These are phyloP conservation scores for Colletotrichum ledebouriae DNA, from an alignment of 2,329 filamentous ascomycete species.

Conservation along the genomic window DNA sequence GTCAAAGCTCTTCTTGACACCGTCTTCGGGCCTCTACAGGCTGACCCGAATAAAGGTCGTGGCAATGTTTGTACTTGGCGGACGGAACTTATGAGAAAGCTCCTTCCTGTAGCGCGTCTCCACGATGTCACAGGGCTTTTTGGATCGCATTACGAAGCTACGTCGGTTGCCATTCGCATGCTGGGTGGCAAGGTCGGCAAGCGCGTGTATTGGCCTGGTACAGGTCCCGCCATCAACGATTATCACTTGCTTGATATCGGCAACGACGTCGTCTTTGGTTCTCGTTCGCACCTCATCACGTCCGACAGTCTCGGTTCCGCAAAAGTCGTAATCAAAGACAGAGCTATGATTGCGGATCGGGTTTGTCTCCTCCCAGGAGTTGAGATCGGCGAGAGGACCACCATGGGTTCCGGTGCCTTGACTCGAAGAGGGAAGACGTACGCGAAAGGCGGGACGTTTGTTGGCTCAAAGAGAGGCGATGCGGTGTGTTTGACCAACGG, in stretches of 20 bases:
- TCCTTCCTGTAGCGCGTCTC: slow-evolving; percentile 60
- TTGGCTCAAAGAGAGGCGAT: slow-evolving; percentile 66
- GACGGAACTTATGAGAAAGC: slow-evolving; percentile 56
- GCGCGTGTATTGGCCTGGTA: slow-evolving; percentile 70
- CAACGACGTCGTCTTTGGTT: slow-evolving; percentile 72
- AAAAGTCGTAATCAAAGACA: slow-evolving; percentile 59
- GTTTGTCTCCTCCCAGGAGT: slow-evolving; percentile 66
- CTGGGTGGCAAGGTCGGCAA: slow-evolving; percentile 66
- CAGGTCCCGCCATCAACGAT: slow-evolving; percentile 65
- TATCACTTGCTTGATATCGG: slow-evolving; percentile 69
- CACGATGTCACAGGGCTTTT: slow-evolving; percentile 64
- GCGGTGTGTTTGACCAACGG: slow-evolving; percentile 57
- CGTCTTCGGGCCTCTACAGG: slow-evolving; percentile 54
- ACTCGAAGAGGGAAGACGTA: slow-evolving; percentile 61
- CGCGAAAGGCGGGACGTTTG: slow-evolving; percentile 60
- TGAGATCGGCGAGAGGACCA: slow-evolving; percentile 60
- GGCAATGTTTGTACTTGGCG: slow-evolving; percentile 59
- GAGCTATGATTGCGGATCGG: slow-evolving; percentile 70
- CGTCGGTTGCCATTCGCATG: slow-evolving; percentile 62
- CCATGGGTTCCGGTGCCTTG: slow-evolving; percentile 67
- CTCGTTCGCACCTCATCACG: slow-evolving; percentile 65
- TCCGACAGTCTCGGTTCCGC: slow-evolving; percentile 65
- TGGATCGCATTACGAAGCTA: slow-evolving; percentile 68
- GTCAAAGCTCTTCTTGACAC: slow-evolving; percentile 57
- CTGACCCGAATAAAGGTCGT: slow-evolving; percentile 49